Evolutionary conservation across 2,329 filamentous ascomycete species (phyloP), one percentile per base, ranked within the genome.

Genomic region (Monosporascus sp.): DNA sequence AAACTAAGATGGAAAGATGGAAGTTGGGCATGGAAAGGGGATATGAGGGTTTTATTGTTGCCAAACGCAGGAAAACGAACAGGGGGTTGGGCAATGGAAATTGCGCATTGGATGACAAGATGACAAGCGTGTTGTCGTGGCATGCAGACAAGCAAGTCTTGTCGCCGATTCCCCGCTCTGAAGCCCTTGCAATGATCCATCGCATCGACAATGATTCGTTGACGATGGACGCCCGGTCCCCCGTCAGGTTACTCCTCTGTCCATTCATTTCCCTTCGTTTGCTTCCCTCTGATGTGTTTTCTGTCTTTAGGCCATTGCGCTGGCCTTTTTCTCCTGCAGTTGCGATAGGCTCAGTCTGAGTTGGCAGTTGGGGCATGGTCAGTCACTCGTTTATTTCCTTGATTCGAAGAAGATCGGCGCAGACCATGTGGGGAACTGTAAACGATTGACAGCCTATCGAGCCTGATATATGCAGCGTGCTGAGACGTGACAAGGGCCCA

Each of bases 31-130:
- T 63, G 62, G 62, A 66, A 65, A 71, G 74, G 76, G 75, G 72
- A 70, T 66, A 65, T 69, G 71, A 71, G 72, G 74, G 71, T 78
- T 79, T 79, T 79, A 79, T 70, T 69, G 59, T 68, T 65, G 65
- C 58, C 55, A 62, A 59, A 60, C 57, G 53, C 47, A 53, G 52
- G n/a, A 38, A 55, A 52, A 58, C 52, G 55, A 60, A 51, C 56
- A 52, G 63, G 62, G 64, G 65, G 60, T 65, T 62, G 64, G 65
- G 61, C 64, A 62, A 54, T 55, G 55, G 55, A 47, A 27, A 45
- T 38, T 43, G 22, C 39, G 46, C 31, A 35, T 35, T 49, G 50
- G 38, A 24, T 41, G 48, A 59, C 52, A 55, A 57, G 60, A 56
- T 55, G 60, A 57, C 61, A 60, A 46, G 43, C 43, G 14, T 27